Conservation (phyloP, 179 eudicot genomes). For the Patellifolia procumbens region DNA sequence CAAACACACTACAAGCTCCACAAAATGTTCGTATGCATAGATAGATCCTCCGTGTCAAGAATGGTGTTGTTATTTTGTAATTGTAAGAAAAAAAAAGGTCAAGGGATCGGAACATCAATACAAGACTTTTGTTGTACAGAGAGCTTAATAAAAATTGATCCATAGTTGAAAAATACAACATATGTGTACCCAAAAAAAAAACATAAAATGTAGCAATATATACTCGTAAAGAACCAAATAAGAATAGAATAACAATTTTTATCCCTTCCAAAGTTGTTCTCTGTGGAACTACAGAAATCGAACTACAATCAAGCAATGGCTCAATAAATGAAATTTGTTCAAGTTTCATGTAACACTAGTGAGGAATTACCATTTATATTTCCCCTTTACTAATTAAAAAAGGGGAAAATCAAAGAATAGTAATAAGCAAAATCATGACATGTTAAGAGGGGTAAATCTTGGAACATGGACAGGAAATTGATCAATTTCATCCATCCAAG, state of each 20-base stretch:
- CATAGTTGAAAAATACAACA: too few relatives aligned
- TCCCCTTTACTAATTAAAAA: background rate
- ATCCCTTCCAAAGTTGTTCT: background rate
- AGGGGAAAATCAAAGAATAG: background rate
- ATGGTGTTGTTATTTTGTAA: too few relatives aligned
- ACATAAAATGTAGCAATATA: background rate
- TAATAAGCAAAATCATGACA: background rate
- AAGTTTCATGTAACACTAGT: background rate
- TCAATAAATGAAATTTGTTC: constrained; percentile 3
- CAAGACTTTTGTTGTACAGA: too few relatives aligned
- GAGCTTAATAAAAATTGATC: too few relatives aligned
- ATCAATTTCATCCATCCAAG: constrained; percentile 42
- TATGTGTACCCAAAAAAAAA: background rate
- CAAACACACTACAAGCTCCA: too few relatives aligned
- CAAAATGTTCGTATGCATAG: too few relatives aligned
- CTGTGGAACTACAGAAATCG: constrained; percentile 2
- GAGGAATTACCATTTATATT: background rate
- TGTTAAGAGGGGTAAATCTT: constrained; percentile 22
- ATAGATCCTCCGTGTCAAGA: too few relatives aligned
- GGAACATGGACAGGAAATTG: constrained; percentile 34
- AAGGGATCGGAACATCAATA: too few relatives aligned
- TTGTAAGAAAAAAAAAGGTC: too few relatives aligned
- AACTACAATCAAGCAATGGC: background rate
- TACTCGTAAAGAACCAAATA: background rate
- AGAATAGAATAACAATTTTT: background rate